Evolutionary conservation across 192 early-diverging fungal species (phyloP).

Genomic region (Backusella tuberculispora): DNA sequence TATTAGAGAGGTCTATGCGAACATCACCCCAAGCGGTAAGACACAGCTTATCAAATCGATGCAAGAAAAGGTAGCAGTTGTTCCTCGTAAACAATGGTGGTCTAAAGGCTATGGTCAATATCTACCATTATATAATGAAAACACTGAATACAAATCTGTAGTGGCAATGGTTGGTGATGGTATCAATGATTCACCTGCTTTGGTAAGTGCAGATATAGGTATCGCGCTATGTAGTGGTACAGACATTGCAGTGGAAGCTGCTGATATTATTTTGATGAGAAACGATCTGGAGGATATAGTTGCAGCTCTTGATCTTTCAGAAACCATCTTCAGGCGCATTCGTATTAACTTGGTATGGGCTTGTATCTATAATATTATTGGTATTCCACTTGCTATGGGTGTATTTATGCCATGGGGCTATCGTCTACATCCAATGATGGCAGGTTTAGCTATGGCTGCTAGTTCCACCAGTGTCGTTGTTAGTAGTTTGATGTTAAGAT

Average conservation of each 20-base stretch:
- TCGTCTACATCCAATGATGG: conserved; percentile 87
- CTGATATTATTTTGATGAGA: conserved; percentile 89
- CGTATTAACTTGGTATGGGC: conserved; percentile 90
- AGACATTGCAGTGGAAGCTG: conserved; percentile 95
- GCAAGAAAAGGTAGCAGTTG: neutral
- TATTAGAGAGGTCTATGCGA: conserved; percentile 85
- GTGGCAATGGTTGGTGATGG: conserved; percentile 98
- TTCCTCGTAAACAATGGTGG: conserved; percentile 1
- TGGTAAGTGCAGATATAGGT: conserved; percentile 84
- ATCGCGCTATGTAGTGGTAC: conserved; percentile 90
- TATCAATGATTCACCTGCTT: conserved; percentile 91
- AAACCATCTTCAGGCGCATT: conserved; percentile 85
- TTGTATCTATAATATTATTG: conserved; percentile 86
- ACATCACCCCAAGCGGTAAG: conserved; percentile 89
- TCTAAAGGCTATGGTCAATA: neutral
- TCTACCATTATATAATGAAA: neutral
- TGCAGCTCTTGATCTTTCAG: conserved; percentile 78
- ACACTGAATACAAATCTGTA: neutral
- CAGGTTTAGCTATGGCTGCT: conserved; percentile 92
- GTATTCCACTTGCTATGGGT: conserved; percentile 96
- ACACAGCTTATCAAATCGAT: conserved; percentile 62
- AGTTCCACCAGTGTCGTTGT: conserved; percentile 91
- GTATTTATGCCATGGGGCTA: conserved; percentile 83
- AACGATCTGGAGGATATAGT: conserved; percentile 88
- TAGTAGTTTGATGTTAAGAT: conserved; percentile 82